These are phyloP conservation scores for Maudiozyma barnettii DNA, from an alignment of 805 yeast genomes.

Conservation along the genomic window DNA sequence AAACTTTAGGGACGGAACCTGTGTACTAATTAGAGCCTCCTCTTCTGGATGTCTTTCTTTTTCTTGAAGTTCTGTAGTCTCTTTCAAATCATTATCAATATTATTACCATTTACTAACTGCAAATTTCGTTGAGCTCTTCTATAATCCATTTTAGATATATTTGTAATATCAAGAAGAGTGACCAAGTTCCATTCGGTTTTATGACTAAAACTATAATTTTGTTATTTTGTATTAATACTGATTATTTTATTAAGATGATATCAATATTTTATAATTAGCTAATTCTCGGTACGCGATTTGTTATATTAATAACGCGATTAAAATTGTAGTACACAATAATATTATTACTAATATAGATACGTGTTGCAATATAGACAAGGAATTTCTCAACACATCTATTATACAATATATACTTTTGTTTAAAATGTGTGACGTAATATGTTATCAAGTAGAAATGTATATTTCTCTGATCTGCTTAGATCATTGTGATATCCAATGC, in stretches of 20 bases:
- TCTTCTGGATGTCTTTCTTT: background rate
- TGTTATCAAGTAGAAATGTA: too few relatives aligned
- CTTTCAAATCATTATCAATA: background rate
- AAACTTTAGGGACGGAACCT: constrained; percentile 7
- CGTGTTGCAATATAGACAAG: background rate
- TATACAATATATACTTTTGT: background rate
- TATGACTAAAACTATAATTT: too few relatives aligned
- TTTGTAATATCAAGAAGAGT: too few relatives aligned
- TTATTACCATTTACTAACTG: constrained; percentile 11
- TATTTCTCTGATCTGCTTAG: background rate
- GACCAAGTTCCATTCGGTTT: too few relatives aligned
- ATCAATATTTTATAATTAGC: too few relatives aligned
- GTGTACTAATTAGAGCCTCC: constrained; percentile 4
- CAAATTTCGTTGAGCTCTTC: constrained; percentile 21
- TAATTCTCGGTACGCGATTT: too few relatives aligned
- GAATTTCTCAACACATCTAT: background rate
- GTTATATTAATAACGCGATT: background rate
- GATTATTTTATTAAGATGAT: background rate
- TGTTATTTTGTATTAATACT: too few relatives aligned
- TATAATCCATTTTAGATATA: constrained; percentile 16
- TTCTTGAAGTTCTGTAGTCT: background rate
- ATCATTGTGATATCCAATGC: constrained; percentile 2
- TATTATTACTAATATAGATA: background rate
- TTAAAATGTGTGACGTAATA: too few relatives aligned
- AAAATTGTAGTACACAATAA: background rate